Percentiles rank a stretch among this genome's conserved stretches.
phyloP scores from a whole-genome alignment of 768 basidiomycete genomes.

The Saitozyma podzolica region DNA sequence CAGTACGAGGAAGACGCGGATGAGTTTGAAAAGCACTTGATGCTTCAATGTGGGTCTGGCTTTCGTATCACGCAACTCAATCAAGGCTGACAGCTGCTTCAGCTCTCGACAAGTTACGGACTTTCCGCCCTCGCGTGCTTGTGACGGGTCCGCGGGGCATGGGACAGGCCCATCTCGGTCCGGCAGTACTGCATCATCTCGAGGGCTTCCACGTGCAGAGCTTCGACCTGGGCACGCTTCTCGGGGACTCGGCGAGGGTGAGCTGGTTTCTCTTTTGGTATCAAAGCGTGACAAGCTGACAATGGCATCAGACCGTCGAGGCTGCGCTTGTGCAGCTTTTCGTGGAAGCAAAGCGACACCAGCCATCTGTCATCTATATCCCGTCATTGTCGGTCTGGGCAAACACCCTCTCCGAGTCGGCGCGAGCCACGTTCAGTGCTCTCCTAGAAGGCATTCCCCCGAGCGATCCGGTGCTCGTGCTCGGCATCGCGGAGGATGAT shows the following conservation, averaged over 20 bases:
- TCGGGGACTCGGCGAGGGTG: conserved; percentile 86
- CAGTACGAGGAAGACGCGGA: conserved; percentile 87
- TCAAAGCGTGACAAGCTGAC: conserved; percentile 4
- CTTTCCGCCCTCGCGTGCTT: conserved; percentile 84
- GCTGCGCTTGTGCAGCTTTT: conserved; percentile 93
- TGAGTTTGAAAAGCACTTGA: conserved; percentile 83
- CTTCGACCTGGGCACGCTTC: conserved; percentile 81
- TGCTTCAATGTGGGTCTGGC: conserved; percentile 70
- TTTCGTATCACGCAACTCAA: not conserved
- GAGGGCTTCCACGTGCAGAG: conserved; percentile 96
- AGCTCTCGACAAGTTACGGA: conserved; percentile 89
- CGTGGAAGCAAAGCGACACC: conserved; percentile 93
- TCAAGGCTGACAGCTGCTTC: conserved; percentile 6
- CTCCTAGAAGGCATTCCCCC: conserved; percentile 89
- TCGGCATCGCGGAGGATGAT: conserved; percentile 81
- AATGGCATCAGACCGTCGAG: conserved; percentile 68
- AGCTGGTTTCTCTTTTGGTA: conserved; percentile 44
- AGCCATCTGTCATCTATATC: conserved; percentile 92
- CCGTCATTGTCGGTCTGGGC: conserved; percentile 87
- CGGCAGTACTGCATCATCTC: conserved; percentile 86
- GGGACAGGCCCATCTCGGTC: conserved; percentile 87
- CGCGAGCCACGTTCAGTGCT: conserved; percentile 78
- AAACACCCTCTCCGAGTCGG: conserved; percentile 75
- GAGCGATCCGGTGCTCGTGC: conserved; percentile 86
- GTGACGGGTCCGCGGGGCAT: conserved; percentile 79